Evolutionary conservation across 1,284 basidiomycete genomes (phyloP).

Genomic region (Golubevia pallescens): DNA sequence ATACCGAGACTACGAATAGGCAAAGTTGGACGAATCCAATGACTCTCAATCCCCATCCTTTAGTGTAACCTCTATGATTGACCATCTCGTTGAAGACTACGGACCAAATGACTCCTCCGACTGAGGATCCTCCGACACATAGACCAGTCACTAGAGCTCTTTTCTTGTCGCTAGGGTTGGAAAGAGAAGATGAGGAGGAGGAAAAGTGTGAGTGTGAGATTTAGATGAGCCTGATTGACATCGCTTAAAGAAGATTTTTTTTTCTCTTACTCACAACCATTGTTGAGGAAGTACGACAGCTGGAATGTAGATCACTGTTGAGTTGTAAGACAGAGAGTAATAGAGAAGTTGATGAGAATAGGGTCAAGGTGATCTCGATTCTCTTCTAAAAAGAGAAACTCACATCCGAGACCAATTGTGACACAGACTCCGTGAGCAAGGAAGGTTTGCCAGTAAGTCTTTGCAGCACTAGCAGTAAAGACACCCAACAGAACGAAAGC

Average conservation of each 20-base stretch:
- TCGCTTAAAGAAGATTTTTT: no score
- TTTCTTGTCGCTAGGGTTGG: not conserved
- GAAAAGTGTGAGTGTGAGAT: not conserved
- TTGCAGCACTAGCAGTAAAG: conserved; percentile 9
- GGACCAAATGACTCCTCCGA: conserved; percentile 15
- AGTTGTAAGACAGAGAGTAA: no score
- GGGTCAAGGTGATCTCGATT: no score
- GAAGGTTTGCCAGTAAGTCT: conserved; percentile 14
- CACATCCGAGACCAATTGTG: conserved; percentile 7
- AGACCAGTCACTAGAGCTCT: conserved; percentile 13
- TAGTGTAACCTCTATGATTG: conserved; percentile 6
- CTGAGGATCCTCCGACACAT: conserved; percentile 8
- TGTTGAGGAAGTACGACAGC: not conserved
- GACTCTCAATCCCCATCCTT: conserved; percentile 11
- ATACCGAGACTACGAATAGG: not conserved
- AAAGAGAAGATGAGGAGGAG: not conserved
- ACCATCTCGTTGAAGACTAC: conserved; percentile 13
- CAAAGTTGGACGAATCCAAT: conserved; percentile 13
- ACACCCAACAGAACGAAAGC: conserved; percentile 11
- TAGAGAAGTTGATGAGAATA: no score
- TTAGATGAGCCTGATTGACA: not conserved
- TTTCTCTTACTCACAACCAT: not conserved
- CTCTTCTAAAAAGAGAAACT: not conserved
- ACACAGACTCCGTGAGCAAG: conserved; percentile 13
- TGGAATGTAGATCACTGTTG: not conserved